A percentile compares a stretch with the other conserved stretches of the same genome.
phyloP scores from a whole-genome alignment of 331 rosid species.

The Malus hybrid region DNA sequence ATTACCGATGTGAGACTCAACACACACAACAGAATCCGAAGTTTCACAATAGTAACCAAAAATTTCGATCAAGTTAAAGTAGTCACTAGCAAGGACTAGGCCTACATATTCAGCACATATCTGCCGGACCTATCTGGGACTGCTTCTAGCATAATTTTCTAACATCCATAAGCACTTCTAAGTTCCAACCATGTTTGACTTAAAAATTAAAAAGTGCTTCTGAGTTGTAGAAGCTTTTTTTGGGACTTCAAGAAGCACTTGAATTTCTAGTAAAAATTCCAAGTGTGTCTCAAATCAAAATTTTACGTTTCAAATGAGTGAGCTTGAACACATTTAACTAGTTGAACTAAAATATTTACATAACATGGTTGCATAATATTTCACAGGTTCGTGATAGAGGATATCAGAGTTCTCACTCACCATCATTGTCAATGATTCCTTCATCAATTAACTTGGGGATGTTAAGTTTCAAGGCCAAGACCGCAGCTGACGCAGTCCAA shows the following conservation, averaged over 20 bases:
- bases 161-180: too few relatives aligned
- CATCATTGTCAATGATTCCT: slow-evolving; percentile 29
- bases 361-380: too few relatives aligned
- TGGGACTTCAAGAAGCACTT: background rate
- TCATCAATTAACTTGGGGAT: slow-evolving; percentile 28
- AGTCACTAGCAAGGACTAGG: background rate
- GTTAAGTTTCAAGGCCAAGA: slow-evolving; percentile 9
- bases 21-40: background rate
- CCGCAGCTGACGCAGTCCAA: slow-evolving; percentile 43
- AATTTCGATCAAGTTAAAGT: background rate
- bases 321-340: background rate
- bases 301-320: background rate
- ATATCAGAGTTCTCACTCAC: slow-evolving; percentile 14
- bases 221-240: too few relatives aligned
- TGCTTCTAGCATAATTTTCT: background rate
- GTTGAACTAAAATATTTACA: too few relatives aligned
- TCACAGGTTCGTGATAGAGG: too few relatives aligned
- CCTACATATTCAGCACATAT: background rate
- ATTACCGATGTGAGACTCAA: background rate
- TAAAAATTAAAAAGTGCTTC: too few relatives aligned
- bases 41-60: background rate
- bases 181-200: too few relatives aligned
- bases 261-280: too few relatives aligned
- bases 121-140: background rate
- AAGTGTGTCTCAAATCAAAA: too few relatives aligned